Percentiles rank a stretch among this genome's conserved stretches.
Conservation (phyloP, 2,329 filamentous ascomycete genomes). For the Diaporthe vaccinii region DNA sequence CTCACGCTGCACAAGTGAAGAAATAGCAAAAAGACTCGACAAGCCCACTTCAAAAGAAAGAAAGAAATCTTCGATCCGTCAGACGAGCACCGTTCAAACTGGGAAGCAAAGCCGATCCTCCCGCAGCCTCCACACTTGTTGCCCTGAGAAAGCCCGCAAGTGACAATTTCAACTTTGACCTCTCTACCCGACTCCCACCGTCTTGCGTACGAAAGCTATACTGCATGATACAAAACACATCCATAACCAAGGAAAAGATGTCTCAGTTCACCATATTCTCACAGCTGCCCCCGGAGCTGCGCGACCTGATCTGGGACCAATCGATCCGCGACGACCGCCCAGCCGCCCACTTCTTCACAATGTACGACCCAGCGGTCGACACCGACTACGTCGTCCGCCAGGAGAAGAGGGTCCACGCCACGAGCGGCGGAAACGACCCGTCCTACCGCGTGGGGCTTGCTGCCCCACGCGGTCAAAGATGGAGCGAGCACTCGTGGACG, state of each 20-base stretch:
- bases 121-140: not conserved
- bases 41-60: too few relatives aligned
- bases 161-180: not conserved
- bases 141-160: not conserved
- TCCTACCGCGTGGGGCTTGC: not conserved
- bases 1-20: too few relatives aligned
- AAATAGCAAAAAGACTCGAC: too few relatives aligned
- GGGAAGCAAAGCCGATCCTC: not conserved
- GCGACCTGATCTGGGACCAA: not conserved
- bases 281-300: not conserved
- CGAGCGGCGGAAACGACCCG: too few relatives aligned
- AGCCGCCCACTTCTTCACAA: not conserved
- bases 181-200: not conserved
- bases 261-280: not conserved
- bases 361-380: not conserved
- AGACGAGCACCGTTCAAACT: not conserved
- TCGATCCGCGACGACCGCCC: not conserved
- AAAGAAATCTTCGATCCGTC: not conserved
- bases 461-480: not conserved
- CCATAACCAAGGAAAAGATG: not conserved
- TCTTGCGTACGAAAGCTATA: not conserved
- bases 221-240: not conserved
- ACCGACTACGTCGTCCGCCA: not conserved
- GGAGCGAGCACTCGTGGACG: not conserved
- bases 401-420: not conserved